Conservation (phyloP, 106 monocot genomes). For the Hemerocallis citrina region DNA sequence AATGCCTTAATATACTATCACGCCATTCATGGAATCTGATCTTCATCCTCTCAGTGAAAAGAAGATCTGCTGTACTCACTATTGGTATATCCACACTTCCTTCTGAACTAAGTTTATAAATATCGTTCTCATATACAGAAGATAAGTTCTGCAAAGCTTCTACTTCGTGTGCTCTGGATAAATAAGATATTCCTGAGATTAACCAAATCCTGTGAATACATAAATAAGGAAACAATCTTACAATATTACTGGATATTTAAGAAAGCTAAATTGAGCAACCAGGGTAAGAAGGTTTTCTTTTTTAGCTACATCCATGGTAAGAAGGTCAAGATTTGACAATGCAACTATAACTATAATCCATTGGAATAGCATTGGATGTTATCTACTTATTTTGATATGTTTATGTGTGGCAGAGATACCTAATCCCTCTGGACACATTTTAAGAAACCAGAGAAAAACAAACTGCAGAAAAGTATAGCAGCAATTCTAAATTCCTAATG, state of each 20-base stretch:
- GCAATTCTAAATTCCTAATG: no score
- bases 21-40: constrained; percentile 76
- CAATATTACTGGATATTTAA: constrained; percentile 1
- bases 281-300: no score
- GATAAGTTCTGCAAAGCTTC: constrained; percentile 39
- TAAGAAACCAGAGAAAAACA: not conserved
- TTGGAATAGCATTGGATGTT: not conserved
- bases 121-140: constrained; percentile 12
- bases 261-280: not conserved
- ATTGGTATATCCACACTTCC: constrained; percentile 40
- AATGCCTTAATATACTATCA: constrained; percentile 28
- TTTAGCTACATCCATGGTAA: no score
- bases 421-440: no score
- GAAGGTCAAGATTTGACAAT: no score
- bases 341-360: not conserved
- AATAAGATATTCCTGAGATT: constrained; percentile 95
- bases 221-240: constrained; percentile 6
- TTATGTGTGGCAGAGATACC: no score
- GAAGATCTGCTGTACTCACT: constrained; percentile 59
- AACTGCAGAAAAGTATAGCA: not conserved
- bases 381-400: not conserved
- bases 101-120: constrained; percentile 9
- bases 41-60: constrained; percentile 88
- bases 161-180: constrained; percentile 86
- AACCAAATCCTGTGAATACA: constrained; percentile 38